These are phyloP conservation scores for Pseudocercospora fijiensis DNA, from an alignment of 2,329 filamentous ascomycete genomes.

Conservation along the genomic window DNA sequence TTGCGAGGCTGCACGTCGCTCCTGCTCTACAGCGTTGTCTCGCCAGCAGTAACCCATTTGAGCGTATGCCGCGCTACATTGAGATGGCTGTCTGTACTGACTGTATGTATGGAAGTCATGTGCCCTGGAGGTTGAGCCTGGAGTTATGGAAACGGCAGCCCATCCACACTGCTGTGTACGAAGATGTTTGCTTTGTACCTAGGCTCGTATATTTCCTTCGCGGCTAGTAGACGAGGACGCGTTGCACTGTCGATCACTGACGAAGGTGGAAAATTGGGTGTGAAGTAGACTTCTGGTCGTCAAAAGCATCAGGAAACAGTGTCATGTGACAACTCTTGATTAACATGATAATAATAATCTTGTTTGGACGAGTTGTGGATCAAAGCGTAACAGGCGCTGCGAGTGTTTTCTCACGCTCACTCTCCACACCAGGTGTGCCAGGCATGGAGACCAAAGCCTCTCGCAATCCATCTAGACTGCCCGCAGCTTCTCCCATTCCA, in stretches of 20 bases:
- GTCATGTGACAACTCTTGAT: not conserved
- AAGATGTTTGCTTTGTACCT: not conserved
- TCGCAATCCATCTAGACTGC: slow-evolving; percentile 34
- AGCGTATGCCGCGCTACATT: not conserved
- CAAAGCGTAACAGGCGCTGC: slow-evolving; percentile 13
- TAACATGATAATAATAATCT: too few relatives aligned
- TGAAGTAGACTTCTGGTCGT: not conserved
- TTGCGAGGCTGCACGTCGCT: too few relatives aligned
- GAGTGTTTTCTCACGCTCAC: slow-evolving; percentile 13
- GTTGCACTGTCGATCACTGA: not conserved
- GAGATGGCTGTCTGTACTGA: not conserved
- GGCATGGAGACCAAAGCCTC: slow-evolving; percentile 28
- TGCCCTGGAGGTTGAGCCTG: not conserved
- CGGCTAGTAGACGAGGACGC: not conserved
- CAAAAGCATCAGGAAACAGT: not conserved
- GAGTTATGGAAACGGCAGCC: not conserved
- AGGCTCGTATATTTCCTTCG: too few relatives aligned
- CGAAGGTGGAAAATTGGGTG: not conserved
- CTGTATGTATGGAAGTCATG: not conserved
- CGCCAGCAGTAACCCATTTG: not conserved
- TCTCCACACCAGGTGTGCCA: slow-evolving; percentile 30
- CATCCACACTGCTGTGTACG: not conserved
- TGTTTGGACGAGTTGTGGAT: not conserved
- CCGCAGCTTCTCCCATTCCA: slow-evolving; percentile 33
- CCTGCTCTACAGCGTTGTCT: too few relatives aligned